Conservation (phyloP, 108 stramenopile genomes). For the Fistulifera pelliculosa region DNA sequence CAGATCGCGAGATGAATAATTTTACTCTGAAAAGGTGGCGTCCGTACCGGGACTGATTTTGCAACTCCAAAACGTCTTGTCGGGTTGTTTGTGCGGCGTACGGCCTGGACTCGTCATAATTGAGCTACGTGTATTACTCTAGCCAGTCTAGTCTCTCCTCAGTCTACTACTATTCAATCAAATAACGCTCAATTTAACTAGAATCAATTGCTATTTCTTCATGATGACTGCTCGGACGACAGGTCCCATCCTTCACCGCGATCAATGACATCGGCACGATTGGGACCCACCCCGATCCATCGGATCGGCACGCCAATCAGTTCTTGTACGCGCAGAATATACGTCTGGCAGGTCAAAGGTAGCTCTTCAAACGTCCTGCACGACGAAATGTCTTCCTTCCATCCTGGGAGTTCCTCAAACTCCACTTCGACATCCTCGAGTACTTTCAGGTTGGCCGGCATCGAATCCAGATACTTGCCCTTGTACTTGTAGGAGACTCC, state of each 20-base stretch:
- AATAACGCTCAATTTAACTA: no score
- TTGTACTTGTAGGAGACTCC: slow-evolving; percentile 84
- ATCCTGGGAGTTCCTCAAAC: slow-evolving; percentile 92
- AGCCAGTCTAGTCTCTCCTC: no score
- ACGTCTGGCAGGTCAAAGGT: slow-evolving; percentile 85
- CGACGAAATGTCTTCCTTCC: slow-evolving; percentile 88
- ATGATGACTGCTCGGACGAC: no score
- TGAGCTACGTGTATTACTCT: no score
- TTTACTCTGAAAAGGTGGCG: no score
- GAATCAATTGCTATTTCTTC: no score
- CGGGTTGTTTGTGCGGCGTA: no score
- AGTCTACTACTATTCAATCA: no score
- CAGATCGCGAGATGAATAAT: no score
- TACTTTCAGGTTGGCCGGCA: slow-evolving; percentile 87
- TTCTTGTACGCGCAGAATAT: slow-evolving; percentile 91
- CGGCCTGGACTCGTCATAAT: no score
- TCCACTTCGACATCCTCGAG: slow-evolving; percentile 84
- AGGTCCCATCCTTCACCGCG: slow-evolving; percentile 69
- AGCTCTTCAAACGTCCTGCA: slow-evolving; percentile 90
- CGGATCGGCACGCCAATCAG: slow-evolving; percentile 87
- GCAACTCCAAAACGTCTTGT: no score
- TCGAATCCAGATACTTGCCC: slow-evolving; percentile 75
- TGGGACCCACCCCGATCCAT: slow-evolving; percentile 98
- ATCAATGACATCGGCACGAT: slow-evolving; percentile 86
- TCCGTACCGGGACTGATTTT: no score